Evolutionary conservation across 768 basidiomycete species (phyloP).

Genomic region (Leccinellum albellum): DNA sequence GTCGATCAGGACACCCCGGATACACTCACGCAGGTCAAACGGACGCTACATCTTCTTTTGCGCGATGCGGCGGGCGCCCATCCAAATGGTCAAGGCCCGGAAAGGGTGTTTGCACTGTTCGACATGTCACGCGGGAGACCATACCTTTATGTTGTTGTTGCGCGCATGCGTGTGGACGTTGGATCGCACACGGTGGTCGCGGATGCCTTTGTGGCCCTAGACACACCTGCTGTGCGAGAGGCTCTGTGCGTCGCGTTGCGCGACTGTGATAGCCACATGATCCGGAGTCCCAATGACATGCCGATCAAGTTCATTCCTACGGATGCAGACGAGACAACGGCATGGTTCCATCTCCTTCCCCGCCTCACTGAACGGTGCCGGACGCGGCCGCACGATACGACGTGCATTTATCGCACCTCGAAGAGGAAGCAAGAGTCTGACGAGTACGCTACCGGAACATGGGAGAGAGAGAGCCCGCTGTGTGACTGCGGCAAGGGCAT

Average conservation of each 20-base stretch:
- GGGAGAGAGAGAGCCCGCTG: constrained; percentile 6
- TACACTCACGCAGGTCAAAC: constrained; percentile 29
- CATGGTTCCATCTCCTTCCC: constrained; percentile 53
- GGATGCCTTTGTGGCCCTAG: constrained; percentile 45
- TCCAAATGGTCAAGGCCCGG: constrained; percentile 1
- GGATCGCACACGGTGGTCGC: constrained; percentile 40
- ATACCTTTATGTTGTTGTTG: constrained; percentile 45
- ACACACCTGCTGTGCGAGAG: constrained; percentile 11
- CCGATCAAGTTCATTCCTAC: constrained; percentile 15
- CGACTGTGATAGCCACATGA: neutral
- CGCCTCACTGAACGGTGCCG: constrained; percentile 52
- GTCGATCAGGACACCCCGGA: constrained; percentile 1
- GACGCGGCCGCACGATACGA: constrained; percentile 48
- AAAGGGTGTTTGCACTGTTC: constrained; percentile 15
- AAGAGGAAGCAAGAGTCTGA: constrained; percentile 23
- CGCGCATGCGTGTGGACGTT: constrained; percentile 43
- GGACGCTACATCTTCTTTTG: constrained; percentile 28
- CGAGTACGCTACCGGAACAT: constrained; percentile 30
- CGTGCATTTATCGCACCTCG: constrained; percentile 22
- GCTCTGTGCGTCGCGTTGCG: neutral
- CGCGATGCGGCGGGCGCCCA: constrained; percentile 7
- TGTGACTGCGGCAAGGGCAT: constrained; percentile 15
- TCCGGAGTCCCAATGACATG: neutral
- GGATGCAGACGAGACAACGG: constrained; percentile 17
- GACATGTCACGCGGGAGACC: constrained; percentile 5